Base-by-base conservation (phyloP, 768 basidiomycete genomes). In the Rubroboletus pulcherrimus region DNA sequence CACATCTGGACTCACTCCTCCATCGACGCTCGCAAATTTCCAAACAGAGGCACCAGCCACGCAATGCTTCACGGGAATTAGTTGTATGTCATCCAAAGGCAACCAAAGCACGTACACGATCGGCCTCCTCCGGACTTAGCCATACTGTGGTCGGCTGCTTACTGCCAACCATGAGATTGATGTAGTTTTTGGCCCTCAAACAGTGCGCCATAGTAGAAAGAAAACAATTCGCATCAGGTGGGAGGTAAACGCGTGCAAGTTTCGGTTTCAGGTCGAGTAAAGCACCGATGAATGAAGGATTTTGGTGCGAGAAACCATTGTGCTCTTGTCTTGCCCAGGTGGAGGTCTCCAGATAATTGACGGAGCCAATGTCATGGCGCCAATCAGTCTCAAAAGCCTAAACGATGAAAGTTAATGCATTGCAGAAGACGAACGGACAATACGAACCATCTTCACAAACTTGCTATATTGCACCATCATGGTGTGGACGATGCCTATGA, bases 391-490 rank as follows among this genome's bases (percentile, higher is more conserved):
- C 87, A 8, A 59, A 58, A 12, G 80, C 75, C 79, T 80, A 46
- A 4, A 14, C 3, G 24, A 7, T 9, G 14, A 12, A 46, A 33
- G 34, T 55, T 3, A 53, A 29, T 34, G 7, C 8, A 30, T 53
- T 14, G 7, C 37, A 44, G 12, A 47, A 29, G 17, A 21, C n/a
- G 21, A 17, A 51, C 7, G n/a, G 5, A 49, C 9, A 15, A 31
- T 24, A 60, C 75, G 54, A 5, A 81, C 88, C 81, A 93, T 90
- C 74, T 95, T 94, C 49, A 80, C 70, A 72, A 95, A 95, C 71
- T 95, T 95, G 74, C 84, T 78, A 68, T 94, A 94, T 64, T 91
- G 89, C 4, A 89, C 86, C 82, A 88, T 85, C 91, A 93, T 93
- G 17, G 91, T 94, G 53, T 88, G 86, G 29, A 94, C 72, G 69